Evolutionary conservation across 202 grass and related monocot species (phyloP), one percentile per base, ranked within the genome.

Genomic region (Brachypodium distachyon): DNA sequence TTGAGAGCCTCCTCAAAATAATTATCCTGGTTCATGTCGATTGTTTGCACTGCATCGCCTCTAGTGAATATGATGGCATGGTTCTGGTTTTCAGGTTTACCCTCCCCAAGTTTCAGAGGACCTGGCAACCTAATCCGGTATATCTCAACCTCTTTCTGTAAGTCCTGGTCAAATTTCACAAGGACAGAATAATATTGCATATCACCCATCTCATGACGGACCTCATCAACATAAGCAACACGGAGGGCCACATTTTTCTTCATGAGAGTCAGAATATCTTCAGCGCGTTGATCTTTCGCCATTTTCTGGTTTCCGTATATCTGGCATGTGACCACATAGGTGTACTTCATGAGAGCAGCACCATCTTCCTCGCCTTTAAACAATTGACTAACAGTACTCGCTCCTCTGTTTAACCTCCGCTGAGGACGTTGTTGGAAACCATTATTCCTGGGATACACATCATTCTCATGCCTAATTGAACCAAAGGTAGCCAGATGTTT

Each of bases 21-120:
- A 64, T 93, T 93, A 73, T 97, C 90, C 66, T 97, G 93, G 75
- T 97, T 97, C 93, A 97, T 97, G 81, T 97, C 93, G 67, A 97
- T 97, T 7, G 93, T 97, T 76, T 97, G 93, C 46, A 93, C 72
- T 25, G 93, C 93, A 64, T 97, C 86, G 9, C 93, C 93, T 81
- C 93, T 88, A 25, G 93, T 97, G 71, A 97, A 97, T 78, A 97
- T 93, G 75, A 97, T 82, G 61, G 93, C 93, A 74, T 97, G 93
- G 61, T 97, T 97, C 79, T 97, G 93, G 78, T 97, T 97, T 80
- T 97, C 93, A 47, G 93, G 93, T 67, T 97, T 97, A 32, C 93
- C 93, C 80, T 97, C 93, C 65, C 93, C 93, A 72, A 97, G 86
- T 77, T 88, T 97, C 36, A 97, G 82, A 19, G 38, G 78, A 42